These are phyloP conservation scores for Curvularia hawaiiensis DNA, from an alignment of 2,329 filamentous ascomycete genomes.

Conservation along the genomic window DNA sequence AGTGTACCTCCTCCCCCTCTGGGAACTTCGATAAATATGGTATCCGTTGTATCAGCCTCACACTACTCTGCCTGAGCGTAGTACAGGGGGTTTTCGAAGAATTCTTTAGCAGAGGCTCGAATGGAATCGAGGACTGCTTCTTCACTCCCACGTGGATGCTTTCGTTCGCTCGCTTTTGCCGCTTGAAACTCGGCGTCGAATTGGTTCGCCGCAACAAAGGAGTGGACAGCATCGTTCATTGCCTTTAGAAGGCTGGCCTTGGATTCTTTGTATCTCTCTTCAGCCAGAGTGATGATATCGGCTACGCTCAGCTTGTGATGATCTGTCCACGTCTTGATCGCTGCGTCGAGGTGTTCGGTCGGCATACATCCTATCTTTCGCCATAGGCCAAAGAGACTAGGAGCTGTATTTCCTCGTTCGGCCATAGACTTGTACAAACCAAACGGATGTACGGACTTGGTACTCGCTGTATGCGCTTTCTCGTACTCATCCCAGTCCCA, in stretches of 20 bases:
- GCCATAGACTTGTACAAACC: not conserved
- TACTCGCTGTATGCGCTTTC: not conserved
- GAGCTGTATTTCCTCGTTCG: too few relatives aligned
- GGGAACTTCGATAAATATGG: too few relatives aligned
- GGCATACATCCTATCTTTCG: not conserved
- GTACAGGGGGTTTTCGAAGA: too few relatives aligned
- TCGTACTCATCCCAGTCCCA: slow-evolving; percentile 1
- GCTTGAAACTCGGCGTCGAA: slow-evolving; percentile 3
- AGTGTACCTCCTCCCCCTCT: too few relatives aligned
- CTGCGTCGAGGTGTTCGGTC: not conserved
- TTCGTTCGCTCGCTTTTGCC: not conserved
- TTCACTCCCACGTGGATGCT: not conserved
- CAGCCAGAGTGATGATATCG: not conserved
- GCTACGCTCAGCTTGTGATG: not conserved
- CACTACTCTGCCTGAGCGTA: too few relatives aligned
- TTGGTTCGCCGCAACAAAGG: not conserved
- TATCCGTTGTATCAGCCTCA: too few relatives aligned
- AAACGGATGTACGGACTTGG: fast-evolving
- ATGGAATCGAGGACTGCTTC: too few relatives aligned
- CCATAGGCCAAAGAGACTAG: not conserved
- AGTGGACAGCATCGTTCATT: not conserved
- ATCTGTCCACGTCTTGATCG: not conserved
- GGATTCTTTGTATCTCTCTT: not conserved
- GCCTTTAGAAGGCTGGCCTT: not conserved
- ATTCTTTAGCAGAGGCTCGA: too few relatives aligned